Base-by-base conservation (phyloP, 225 moss, liverwort and hornwort species). In the Antitrichia curtipendula region DNA sequence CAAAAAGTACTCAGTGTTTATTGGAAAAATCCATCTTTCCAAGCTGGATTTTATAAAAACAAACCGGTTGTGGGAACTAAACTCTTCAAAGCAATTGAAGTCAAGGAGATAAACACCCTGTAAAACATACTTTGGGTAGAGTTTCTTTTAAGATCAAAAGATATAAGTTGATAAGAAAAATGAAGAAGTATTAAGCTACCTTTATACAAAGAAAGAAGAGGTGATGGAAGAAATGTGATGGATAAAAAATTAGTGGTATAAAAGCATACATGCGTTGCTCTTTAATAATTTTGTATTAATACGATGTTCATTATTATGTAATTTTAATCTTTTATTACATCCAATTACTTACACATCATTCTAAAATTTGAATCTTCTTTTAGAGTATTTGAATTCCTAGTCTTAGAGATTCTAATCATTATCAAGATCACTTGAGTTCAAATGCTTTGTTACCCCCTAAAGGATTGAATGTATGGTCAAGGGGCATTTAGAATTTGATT, bases 11-110 rank as follows among this genome's bases (percentile, higher is more conserved):
- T 49, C 12, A 49, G 21, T 47, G 11, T 12, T 49, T 49, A 8
- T 57, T 38, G 10, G 24, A 38, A 58, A 38, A 58, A 40, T 8
- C 11, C 7, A 58, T 1, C 32, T 18, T 8, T 41, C 2, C 3
- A 58, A 29, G 8, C 2, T 27, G 19, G 41, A 36, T 41, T n/a
- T 58, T 79, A 19, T 49, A 32, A 12, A 21, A 74, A 20, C 11
- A 32, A 8, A 14, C 0, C 2, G 0, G 5, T 41, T 15, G 40
- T 24, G 4, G 24, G 24, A 40, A 40, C 23, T 4, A 69, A 1
- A 24, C 38, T 40, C 12, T 2, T 78, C 9, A 9, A 24, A 76
- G 10, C 4, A 76, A 3, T n/a, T 53, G n/a, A n/a, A 54, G 24
- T 34, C 36, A 36, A 36, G 4, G 8, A 76, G 36, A 23, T 52